phyloP scores from a whole-genome alignment of 129 eudicot species.

The Artemisia tridentata region DNA sequence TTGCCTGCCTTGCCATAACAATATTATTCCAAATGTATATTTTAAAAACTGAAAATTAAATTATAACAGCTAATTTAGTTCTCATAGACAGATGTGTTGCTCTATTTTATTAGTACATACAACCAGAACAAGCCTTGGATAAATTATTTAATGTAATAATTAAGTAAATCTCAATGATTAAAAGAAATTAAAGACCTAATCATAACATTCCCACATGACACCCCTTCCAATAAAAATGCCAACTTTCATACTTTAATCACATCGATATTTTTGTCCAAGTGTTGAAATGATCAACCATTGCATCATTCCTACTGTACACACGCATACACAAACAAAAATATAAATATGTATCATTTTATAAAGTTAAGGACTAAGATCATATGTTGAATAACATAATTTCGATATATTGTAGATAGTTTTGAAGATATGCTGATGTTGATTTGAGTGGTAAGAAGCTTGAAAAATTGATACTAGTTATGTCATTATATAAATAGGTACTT shows the following conservation, averaged over 20 bases:
- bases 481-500: no score
- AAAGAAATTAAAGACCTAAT: slow-evolving; percentile 17
- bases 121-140: background rate
- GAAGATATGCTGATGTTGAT: no score
- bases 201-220: slow-evolving; percentile 28
- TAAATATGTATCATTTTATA: background rate
- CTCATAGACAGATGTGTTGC: slow-evolving; percentile 20
- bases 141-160: background rate
- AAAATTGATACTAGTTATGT: no score
- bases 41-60: no score
- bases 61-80: slow-evolving; percentile 13
- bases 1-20: background rate
- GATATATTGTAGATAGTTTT: no score
- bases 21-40: background rate
- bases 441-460: no score
- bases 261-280: slow-evolving; percentile 19
- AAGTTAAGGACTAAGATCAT: no score
- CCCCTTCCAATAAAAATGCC: slow-evolving; percentile 16
- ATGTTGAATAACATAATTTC: no score
- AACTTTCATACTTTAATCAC: slow-evolving; percentile 24
- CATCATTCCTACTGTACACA: background rate
- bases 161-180: slow-evolving; percentile 2
- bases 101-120: slow-evolving; percentile 3
- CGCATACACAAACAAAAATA: background rate
- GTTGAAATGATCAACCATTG: slow-evolving; percentile 18